Evolutionary conservation across 164 flowering plant species (phyloP).

Genomic region (Pachysandra terminalis): DNA sequence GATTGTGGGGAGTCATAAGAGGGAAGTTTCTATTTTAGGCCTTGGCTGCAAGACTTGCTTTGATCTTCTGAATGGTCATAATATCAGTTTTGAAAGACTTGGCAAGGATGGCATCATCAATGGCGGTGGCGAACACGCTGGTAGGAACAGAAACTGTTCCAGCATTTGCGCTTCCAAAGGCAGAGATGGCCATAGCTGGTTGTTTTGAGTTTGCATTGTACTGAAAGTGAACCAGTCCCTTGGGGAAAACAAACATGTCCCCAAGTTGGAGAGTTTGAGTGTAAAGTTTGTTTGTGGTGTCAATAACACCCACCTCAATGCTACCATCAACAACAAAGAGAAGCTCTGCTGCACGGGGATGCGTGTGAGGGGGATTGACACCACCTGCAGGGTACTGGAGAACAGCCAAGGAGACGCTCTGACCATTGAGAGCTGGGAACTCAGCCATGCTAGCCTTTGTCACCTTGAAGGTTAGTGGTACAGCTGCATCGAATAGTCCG

Average conservation of each 20-base stretch:
- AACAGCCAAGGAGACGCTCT: constrained; percentile 29
- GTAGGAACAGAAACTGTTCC: constrained; percentile 1
- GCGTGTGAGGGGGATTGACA: constrained; percentile 33
- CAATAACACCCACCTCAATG: constrained; percentile 26
- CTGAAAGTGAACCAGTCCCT: constrained; percentile 21
- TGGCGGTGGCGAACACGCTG: not conserved
- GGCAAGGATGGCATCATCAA: constrained; percentile 18
- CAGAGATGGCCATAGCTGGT: not conserved
- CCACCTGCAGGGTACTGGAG: constrained; percentile 23
- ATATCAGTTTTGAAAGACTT: constrained; percentile 16
- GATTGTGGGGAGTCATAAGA: not conserved
- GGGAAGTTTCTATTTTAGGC: not conserved
- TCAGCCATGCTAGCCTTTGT: constrained; percentile 28
- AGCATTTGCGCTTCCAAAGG: constrained; percentile 4
- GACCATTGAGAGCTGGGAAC: constrained; percentile 31
- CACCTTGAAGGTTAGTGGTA: constrained; percentile 19
- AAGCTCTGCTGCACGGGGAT: constrained; percentile 37
- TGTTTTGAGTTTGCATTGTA: constrained; percentile 8
- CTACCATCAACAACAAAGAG: constrained; percentile 19
- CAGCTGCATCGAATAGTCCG: not conserved
- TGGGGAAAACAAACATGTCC: constrained; percentile 30
- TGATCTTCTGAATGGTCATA: constrained; percentile 13
- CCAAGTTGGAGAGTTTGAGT: constrained; percentile 21
- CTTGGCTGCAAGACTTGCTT: constrained; percentile 19
- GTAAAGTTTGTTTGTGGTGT: constrained; percentile 25